Conservation (phyloP, 352 stramenopile genomes). For the Pythium guiyangense region DNA sequence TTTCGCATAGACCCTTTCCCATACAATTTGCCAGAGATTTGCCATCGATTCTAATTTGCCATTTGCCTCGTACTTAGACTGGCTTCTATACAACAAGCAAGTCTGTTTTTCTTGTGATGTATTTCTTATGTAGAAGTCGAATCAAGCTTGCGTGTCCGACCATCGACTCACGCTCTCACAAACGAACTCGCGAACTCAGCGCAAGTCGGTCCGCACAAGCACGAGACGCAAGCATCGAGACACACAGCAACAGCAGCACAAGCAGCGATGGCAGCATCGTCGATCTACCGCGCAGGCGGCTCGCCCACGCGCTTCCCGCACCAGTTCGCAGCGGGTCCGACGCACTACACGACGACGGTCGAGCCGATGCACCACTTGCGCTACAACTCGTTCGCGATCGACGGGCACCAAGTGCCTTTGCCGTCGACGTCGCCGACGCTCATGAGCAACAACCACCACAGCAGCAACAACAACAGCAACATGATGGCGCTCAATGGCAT, state of each 20-base stretch:
- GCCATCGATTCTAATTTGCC: no score
- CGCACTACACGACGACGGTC: conserved; percentile 59
- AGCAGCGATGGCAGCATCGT: conserved; percentile 41
- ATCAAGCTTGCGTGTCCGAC: neutral
- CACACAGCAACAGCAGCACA: neutral
- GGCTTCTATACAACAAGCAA: no score
- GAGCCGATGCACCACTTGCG: conserved; percentile 42
- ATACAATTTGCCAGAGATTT: no score
- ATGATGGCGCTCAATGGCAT: conserved; percentile 7
- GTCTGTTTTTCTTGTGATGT: no score
- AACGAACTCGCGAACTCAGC: neutral
- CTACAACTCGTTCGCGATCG: conserved; percentile 40
- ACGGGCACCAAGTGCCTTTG: conserved; percentile 41
- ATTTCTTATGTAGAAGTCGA: no score
- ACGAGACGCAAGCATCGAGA: neutral
- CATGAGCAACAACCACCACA: conserved; percentile 4
- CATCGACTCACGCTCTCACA: neutral
- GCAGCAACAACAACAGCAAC: neutral
- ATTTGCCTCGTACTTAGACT: no score
- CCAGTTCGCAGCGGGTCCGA: conserved; percentile 37
- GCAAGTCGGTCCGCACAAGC: neutral
- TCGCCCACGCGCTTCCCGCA: conserved; percentile 51
- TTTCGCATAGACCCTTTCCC: no score
- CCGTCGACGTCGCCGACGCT: conserved; percentile 21
- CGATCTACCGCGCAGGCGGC: conserved; percentile 52